Evolutionary conservation across 352 stramenopile genomes (phyloP), one percentile per base, ranked within the genome.

Genomic region (Globisporangium middletonii): DNA sequence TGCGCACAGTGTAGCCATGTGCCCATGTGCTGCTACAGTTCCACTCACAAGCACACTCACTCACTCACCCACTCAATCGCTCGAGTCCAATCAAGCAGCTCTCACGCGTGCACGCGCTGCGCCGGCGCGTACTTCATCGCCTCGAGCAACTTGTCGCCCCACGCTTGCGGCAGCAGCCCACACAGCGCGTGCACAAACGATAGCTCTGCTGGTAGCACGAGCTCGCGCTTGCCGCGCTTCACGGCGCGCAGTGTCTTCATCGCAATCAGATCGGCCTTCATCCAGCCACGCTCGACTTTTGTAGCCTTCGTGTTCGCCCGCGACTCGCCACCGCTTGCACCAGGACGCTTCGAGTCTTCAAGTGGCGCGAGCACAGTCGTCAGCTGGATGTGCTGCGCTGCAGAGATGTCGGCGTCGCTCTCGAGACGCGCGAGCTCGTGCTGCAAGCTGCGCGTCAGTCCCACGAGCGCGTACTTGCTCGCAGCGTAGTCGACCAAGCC

Each of bases 101-200:
- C n/a, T 26, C 28, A 48, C 7, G 43, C 18, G n/a, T 43, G 44
- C 42, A 49, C 50, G 26, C 42, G 30, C 33, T 27, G 16, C 8
- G 43, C 13, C 5, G 43, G 43, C 23, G 50, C 55, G 53, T 62
- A 65, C 59, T 61, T 50, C n/a, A 65, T 23, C 53, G 42, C 23
- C 30, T 65, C 47, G 28, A 65, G 53, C 38, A 65, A 53, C 28
- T 50, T 62, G 53, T 65, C 54, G 16, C 53, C 26, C 59, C 59
- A 65, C 38, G 59, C 6, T n/a, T 62, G 59, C 46, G 59, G 59
- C 38, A 65, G 38, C 30, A 60, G n/a, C 19, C 13, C 13, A 15
- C 59, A 49, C 13, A 65, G 38, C 41, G 30, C 23, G 42, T 30
- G 41, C 28, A 65, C 45, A 37, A 61, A 55, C 7, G 37, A 16